These are phyloP conservation scores for Paraglomus brasilianum DNA, from an alignment of 192 early-diverging fungal species.

Conservation along the genomic window DNA sequence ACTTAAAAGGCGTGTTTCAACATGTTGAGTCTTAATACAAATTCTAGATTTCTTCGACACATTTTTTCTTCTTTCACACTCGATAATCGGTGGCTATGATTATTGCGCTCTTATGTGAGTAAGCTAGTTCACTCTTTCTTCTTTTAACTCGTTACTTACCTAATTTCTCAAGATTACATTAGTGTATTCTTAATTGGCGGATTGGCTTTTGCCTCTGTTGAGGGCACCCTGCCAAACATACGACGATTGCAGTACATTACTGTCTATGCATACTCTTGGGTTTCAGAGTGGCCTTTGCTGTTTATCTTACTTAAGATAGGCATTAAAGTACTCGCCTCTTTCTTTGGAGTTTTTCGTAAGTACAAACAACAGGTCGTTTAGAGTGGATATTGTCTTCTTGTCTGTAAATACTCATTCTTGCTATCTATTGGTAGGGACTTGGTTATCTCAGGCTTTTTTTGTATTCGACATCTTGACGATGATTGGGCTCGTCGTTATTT, in stretches of 20 bases:
- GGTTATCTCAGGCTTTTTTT: slow-evolving; percentile 11
- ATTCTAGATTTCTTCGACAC: too few species aligned
- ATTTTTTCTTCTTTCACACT: too few species aligned
- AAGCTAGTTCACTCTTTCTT: too few species aligned
- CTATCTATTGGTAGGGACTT: not conserved
- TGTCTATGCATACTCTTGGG: not conserved
- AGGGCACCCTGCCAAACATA: not conserved
- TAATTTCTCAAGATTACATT: too few species aligned
- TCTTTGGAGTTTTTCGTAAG: slow-evolving; percentile 13
- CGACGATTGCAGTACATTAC: slow-evolving; percentile 1
- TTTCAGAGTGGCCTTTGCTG: slow-evolving; percentile 19
- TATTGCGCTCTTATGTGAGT: too few species aligned
- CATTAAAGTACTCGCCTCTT: not conserved
- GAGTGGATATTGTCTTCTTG: too few species aligned
- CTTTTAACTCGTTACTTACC: too few species aligned
- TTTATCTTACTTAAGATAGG: slow-evolving; percentile 8
- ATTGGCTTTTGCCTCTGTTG: slow-evolving; percentile 14
- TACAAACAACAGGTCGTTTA: not conserved
- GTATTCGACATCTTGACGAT: slow-evolving; percentile 16
- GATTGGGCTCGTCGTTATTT: slow-evolving; percentile 17
- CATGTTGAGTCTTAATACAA: too few species aligned
- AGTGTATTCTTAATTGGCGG: not conserved
- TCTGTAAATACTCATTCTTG: not conserved
- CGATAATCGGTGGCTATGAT: too few species aligned
- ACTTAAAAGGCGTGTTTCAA: too few species aligned